Percentiles rank a stretch among this genome's conserved stretches.
Evolutionary conservation across 2,329 filamentous ascomycete genomes (phyloP).

Genomic region (Neurospora sp.): DNA sequence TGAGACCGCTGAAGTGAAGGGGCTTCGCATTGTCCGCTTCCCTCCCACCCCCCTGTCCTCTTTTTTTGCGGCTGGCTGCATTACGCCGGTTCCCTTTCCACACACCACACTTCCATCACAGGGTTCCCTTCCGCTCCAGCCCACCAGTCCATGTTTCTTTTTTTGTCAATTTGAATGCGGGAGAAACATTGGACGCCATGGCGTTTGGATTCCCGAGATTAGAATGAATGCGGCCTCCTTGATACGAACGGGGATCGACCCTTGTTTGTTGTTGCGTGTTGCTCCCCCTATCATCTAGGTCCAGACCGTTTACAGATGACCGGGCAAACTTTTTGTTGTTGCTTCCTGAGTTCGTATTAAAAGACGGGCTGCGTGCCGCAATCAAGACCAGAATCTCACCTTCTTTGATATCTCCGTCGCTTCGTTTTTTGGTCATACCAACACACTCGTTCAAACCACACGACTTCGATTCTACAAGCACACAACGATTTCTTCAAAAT

Average conservation of each 20-base stretch:
- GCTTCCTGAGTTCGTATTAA: not conserved
- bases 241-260: not conserved
- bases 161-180: not conserved
- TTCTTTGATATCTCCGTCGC: not conserved
- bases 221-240: not conserved
- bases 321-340: not conserved
- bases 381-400: not conserved
- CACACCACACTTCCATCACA: not conserved
- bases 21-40: not conserved
- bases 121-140: not conserved
- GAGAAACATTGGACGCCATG: not conserved
- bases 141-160: not conserved
- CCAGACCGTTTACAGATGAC: not conserved
- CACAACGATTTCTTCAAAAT: not conserved
- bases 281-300: not conserved
- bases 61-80: not conserved
- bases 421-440: not conserved
- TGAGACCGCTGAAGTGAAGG: not conserved
- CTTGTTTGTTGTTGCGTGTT: not conserved
- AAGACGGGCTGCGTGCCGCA: not conserved
- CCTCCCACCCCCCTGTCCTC: not conserved
- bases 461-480: not conserved
- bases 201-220: not conserved
- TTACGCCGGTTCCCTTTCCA: not conserved
- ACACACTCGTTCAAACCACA: not conserved